Base-by-base conservation (phyloP, 495 filamentous ascomycete genomes). In the Sporormia fimetaria region DNA sequence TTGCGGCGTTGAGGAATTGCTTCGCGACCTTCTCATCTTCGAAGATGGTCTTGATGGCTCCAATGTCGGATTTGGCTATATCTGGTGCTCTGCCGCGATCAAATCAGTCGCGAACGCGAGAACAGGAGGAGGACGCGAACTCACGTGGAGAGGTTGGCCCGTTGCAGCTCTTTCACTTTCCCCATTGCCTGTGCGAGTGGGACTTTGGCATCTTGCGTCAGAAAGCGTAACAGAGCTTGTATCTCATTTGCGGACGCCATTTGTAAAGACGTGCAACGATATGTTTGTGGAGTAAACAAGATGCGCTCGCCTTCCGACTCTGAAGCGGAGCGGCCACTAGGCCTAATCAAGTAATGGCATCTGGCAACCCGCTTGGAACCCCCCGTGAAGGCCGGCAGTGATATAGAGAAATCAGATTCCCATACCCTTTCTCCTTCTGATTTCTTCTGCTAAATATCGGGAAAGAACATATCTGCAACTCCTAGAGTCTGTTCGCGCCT, bases 171-270 rank as follows among this genome's bases (percentile, higher is more conserved):
- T 56, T 78, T 78, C 34, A 80, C 64, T 58, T 78, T 79, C 34
- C 65, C 59, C 67, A 87, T 76, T 14, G 83, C 82, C 21, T 67
- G 63, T 44, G 80, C 67, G 49, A 88, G 73, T 0, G 81, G 74
- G 8, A 83, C 56, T 56, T 81, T 87, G 21, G 73, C 73, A 54
- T 80, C 75, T 49, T 80, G 75, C 0, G 81, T 79, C 21, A 88
- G 69, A 36, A 90, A 80, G 33, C 82, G 79, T 29, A 88, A 65
- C n/a, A 88, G 65, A 31, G 74, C 65, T 57, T 83, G 78, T 9
- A 85, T 63, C 44, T 82, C 73, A 16, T 36, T 41, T 28, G 60
- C 53, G 6, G 54, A 58, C 6, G 57, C 50, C 63, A 66, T 66
- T 14, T 36, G 25, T n/a, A 7, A n/a, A 27, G 25, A 27, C 7